Conservation (phyloP, 345 rosid genomes). For the Zanthoxylum bungeanum region DNA sequence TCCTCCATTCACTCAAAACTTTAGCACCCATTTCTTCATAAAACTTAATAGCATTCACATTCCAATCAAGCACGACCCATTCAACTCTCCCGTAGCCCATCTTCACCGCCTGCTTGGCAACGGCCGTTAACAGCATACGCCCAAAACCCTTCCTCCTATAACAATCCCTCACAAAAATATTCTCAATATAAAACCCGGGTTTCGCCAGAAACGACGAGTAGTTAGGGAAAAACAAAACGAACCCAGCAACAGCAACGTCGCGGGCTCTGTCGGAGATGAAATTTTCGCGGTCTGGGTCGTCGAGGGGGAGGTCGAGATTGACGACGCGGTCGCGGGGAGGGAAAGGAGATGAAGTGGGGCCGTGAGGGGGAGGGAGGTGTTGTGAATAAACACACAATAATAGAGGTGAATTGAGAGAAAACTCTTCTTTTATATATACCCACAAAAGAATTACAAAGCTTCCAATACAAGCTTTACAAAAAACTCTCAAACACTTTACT, state of each 20-base stretch:
- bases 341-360: slow-evolving; percentile 28
- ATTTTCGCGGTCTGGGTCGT: slow-evolving; percentile 48
- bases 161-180: slow-evolving; percentile 76
- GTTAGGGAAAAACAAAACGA: slow-evolving; percentile 77
- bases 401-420: too few species aligned
- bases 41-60: slow-evolving; percentile 73
- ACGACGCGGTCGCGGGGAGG: slow-evolving; percentile 35
- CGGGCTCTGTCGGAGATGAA: slow-evolving; percentile 35
- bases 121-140: slow-evolving; percentile 67
- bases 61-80: slow-evolving; percentile 95
- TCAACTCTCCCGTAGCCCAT: slow-evolving; percentile 90
- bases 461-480: too few species aligned
- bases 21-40: slow-evolving; percentile 90
- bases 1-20: slow-evolving; percentile 71
- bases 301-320: slow-evolving; percentile 44
- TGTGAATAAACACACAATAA: too few species aligned
- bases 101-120: slow-evolving; percentile 80
- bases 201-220: slow-evolving; percentile 66
- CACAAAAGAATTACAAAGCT: too few species aligned
- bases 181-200: slow-evolving; percentile 84
- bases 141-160: slow-evolving; percentile 82
- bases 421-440: too few species aligned
- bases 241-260: slow-evolving; percentile 64
- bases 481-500: too few species aligned
- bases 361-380: slow-evolving; percentile 11